Base-by-base conservation (phyloP, 2,329 filamentous ascomycete genomes). In the Aspergillus calidoustus region DNA sequence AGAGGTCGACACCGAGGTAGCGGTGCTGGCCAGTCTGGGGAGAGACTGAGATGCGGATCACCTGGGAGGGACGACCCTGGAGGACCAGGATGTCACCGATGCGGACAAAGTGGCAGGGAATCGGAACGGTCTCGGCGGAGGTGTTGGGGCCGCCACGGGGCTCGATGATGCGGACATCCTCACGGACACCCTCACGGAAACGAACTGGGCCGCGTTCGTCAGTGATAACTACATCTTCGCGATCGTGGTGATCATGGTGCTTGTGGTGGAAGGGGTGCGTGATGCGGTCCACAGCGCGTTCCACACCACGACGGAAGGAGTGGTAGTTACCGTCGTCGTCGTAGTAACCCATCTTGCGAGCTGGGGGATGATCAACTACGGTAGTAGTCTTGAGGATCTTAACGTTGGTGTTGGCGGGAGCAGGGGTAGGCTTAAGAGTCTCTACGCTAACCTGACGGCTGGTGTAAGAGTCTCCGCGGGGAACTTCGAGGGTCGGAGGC, bases 51-150 rank as follows among this genome's bases (percentile, higher is more conserved):
- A 99, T 97, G 80, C 94, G 94, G 86, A 99, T 99, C 81, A 99
- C 94, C 88, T 99, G 95, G 91, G 93, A 98, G 76, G 95, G 93
- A 74, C 95, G 94, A 80, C 94, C 94, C 87, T 99, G 95, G 71
- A 99, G 92, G 85, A 98, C 96, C 83, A 99, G 83, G 83, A 99
- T 91, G 83, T 99, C 95, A 81, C 95, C 95, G 74, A 98, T 91
- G 84, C 95, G 95, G 84, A 99, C 94, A 87, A 98, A 96, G 89
- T 99, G 92, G 90, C 93, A 97, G 69, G 96, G 95, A 81, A 99
- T 97, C 78, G 93, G 94, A 80, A 98, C 93, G 73, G 92, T 96
- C 86, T 95, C 93, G 78, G 89, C 85, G 70, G 79, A 50, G 75
- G 80, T 23, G 75, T 80, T 34, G 72, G 79, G 60, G 43, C 70